These are phyloP conservation scores for Auricularia cornea DNA, from an alignment of 768 basidiomycete genomes.

Conservation along the genomic window DNA sequence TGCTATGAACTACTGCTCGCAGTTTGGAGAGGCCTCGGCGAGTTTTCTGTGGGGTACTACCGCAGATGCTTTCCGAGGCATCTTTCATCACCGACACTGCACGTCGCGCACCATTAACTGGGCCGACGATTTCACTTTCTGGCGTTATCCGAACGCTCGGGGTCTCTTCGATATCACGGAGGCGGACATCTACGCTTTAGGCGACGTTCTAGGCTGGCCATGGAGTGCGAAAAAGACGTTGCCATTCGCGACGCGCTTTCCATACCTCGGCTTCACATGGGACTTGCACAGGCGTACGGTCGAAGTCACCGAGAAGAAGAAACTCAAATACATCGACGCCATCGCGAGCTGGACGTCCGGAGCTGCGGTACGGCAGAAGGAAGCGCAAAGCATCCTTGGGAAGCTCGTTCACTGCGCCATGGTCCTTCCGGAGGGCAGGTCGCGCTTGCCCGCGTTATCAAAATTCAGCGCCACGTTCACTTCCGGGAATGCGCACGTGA, in stretches of 20 bases:
- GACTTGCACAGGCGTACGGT: not conserved
- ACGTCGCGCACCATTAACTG: not conserved
- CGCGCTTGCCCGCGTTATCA: not conserved
- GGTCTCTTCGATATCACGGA: no score
- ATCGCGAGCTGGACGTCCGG: not conserved
- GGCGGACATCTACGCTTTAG: no score
- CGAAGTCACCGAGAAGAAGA: not conserved
- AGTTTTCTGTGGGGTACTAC: no score
- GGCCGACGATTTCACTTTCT: no score
- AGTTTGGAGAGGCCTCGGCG: no score
- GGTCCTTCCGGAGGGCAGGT: not conserved
- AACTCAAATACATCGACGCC: not conserved
- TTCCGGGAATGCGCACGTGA: not conserved
- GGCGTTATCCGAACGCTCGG: no score
- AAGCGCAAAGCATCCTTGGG: not conserved
- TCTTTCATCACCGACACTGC: no score
- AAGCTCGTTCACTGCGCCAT: not conserved
- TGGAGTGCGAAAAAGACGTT: no score
- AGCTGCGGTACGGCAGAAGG: not conserved
- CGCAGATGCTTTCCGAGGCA: no score
- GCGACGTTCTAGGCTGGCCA: no score
- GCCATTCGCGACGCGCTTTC: constrained; percentile 11
- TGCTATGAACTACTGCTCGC: no score
- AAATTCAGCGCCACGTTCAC: not conserved
- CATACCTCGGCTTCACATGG: not conserved